A percentile compares a stretch with the other conserved stretches of the same genome.
These are phyloP conservation scores for Prunus yedoensis DNA, from an alignment of 331 rosid genomes.

Conservation along the genomic window DNA sequence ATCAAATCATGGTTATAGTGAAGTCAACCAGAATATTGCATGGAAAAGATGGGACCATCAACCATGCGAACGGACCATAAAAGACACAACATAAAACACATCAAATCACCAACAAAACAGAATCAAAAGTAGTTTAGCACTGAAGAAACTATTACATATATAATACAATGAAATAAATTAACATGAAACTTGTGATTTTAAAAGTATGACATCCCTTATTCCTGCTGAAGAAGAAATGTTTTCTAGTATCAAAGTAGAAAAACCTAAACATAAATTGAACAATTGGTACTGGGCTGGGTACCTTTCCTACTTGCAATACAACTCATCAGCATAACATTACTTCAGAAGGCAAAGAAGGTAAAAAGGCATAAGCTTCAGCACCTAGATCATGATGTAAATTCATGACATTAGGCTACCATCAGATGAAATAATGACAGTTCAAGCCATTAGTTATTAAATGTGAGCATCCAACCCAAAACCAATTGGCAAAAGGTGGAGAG, in stretches of 20 bases:
- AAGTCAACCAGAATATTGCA: not conserved
- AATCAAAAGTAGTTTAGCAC: not conserved
- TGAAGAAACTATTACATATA: not conserved
- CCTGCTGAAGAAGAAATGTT: not conserved
- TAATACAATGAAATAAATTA: not conserved
- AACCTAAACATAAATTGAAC: not conserved
- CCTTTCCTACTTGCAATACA: not conserved
- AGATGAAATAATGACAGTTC: not conserved
- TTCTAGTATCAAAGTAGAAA: not conserved
- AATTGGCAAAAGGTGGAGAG: no score
- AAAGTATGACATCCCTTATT: not conserved
- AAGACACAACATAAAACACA: not conserved
- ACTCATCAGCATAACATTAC: not conserved
- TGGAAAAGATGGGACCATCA: not conserved
- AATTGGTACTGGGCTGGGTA: not conserved
- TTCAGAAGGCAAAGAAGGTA: not conserved
- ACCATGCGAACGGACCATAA: not conserved
- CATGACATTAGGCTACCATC: not conserved
- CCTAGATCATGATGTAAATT: not conserved
- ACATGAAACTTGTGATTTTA: not conserved
- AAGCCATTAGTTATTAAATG: not conserved
- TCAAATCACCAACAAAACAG: not conserved
- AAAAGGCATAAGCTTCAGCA: not conserved
- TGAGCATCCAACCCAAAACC: no score
- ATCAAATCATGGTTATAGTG: not conserved